phyloP scores from a whole-genome alignment of 2,329 filamentous ascomycete species.

The Chrysosporium keratinophilum region DNA sequence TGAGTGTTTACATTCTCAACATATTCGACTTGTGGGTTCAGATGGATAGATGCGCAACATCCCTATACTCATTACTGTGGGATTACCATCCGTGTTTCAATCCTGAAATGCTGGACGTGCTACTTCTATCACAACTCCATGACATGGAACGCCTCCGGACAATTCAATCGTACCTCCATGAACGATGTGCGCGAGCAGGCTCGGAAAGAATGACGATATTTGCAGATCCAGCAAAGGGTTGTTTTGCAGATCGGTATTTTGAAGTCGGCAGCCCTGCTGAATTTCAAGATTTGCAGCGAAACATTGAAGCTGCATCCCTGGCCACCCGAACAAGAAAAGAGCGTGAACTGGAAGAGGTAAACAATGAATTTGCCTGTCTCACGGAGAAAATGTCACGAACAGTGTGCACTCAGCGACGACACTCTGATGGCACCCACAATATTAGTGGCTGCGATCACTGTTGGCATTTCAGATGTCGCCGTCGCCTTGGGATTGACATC shows the following conservation, averaged over 20 bases:
- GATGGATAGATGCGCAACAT: constrained; percentile 41
- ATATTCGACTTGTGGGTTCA: constrained; percentile 51
- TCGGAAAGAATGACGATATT: constrained; percentile 37
- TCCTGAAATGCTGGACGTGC: constrained; percentile 42
- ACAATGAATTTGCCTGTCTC: constrained; percentile 16
- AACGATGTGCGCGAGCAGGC: constrained; percentile 24
- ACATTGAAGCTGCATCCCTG: constrained; percentile 24
- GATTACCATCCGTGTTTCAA: constrained; percentile 45
- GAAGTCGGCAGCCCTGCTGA: constrained; percentile 19
- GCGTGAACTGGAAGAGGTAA: neutral
- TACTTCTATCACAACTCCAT: constrained; percentile 40
- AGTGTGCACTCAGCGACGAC: constrained; percentile 25
- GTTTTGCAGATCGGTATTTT: constrained; percentile 41
- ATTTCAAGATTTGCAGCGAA: constrained; percentile 24
- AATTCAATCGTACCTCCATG: constrained; percentile 43
- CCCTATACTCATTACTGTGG: constrained; percentile 35
- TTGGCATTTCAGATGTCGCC: constrained; percentile 25
- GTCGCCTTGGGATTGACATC: constrained; percentile 36
- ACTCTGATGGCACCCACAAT: constrained; percentile 17
- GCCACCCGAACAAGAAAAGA: neutral
- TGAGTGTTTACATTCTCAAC: constrained; percentile 48
- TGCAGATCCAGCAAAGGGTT: constrained; percentile 32
- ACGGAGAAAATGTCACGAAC: constrained; percentile 25
- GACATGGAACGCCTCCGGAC: constrained; percentile 44
- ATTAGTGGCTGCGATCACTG: constrained; percentile 37